phyloP scores from a whole-genome alignment of 2,329 filamentous ascomycete genomes.

The Fusarium globosum region DNA sequence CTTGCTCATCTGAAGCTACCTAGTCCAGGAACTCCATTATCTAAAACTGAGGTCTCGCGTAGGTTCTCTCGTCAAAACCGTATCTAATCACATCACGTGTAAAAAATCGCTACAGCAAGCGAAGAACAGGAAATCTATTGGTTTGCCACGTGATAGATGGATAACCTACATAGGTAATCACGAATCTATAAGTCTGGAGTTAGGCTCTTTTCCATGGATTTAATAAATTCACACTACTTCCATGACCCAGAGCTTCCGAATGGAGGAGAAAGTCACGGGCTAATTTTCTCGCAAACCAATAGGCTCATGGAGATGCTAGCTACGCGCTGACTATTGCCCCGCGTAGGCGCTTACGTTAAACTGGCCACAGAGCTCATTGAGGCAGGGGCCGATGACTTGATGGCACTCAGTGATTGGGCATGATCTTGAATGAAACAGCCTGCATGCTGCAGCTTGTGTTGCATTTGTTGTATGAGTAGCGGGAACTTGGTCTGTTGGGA shows the following conservation, averaged over 20 bases:
- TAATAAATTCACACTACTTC: not conserved
- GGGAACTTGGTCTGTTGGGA: slow-evolving; percentile 26
- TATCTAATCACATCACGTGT: not conserved
- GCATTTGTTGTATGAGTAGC: slow-evolving; percentile 2
- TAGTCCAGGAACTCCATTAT: not conserved
- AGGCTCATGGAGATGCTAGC: not conserved
- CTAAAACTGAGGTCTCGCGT: no score
- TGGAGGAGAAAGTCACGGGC: slow-evolving; percentile 15
- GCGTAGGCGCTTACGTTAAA: slow-evolving; percentile 32
- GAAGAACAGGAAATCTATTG: not conserved
- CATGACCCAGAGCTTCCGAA: slow-evolving; percentile 12
- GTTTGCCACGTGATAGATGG: slow-evolving; percentile 19
- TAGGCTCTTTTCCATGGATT: not conserved
- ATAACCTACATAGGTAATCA: not conserved
- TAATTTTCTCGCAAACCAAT: slow-evolving; percentile 35
- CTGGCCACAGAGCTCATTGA: slow-evolving; percentile 6
- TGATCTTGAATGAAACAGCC: not conserved
- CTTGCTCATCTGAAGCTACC: not conserved
- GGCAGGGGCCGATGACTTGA: slow-evolving; percentile 15
- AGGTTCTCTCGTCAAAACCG: not conserved
- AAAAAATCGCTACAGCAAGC: not conserved
- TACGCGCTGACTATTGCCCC: slow-evolving; percentile 31
- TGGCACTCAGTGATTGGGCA: slow-evolving; percentile 23
- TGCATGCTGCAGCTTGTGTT: not conserved
- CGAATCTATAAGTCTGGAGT: not conserved